phyloP scores from a whole-genome alignment of 768 basidiomycete species.

The Gymnopilus junonius region DNA sequence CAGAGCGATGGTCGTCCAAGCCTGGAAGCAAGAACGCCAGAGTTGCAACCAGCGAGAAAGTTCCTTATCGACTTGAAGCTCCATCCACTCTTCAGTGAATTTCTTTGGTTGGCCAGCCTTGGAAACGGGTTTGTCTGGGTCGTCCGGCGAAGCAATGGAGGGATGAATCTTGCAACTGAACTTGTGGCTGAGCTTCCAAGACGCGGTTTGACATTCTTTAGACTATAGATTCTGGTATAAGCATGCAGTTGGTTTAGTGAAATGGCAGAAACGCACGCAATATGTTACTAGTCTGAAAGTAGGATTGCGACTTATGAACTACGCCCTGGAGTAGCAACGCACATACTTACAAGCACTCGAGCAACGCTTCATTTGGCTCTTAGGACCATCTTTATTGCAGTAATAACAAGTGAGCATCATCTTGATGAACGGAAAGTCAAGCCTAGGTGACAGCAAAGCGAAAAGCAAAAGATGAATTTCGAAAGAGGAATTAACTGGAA shows the following conservation, averaged over 20 bases:
- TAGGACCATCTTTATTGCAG: slow-evolving; percentile 5
- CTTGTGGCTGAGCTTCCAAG: slow-evolving; percentile 12
- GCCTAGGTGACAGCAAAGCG: background rate
- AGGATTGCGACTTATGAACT: background rate
- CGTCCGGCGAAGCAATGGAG: background rate
- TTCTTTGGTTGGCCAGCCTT: background rate
- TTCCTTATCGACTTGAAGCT: background rate
- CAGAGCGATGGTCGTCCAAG: background rate
- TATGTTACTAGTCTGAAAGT: slow-evolving; percentile 10
- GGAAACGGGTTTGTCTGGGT: background rate
- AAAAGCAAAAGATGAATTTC: background rate
- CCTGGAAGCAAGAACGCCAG: slow-evolving; percentile 6
- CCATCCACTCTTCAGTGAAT: background rate
- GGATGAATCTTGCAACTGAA: slow-evolving; percentile 9
- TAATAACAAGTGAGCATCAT: slow-evolving; percentile 14
- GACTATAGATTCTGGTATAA: background rate
- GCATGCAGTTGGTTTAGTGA: background rate
- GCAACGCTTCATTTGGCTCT: slow-evolving; percentile 5
- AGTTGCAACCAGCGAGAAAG: slow-evolving; percentile 10
- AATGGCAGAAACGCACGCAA: background rate
- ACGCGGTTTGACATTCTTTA: slow-evolving; percentile 11
- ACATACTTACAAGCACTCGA: slow-evolving; percentile 10
- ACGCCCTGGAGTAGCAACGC: too few species aligned
- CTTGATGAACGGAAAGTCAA: background rate
- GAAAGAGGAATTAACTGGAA: too few species aligned